These are phyloP conservation scores for Nannochloropsis limnetica DNA, from an alignment of 352 stramenopile species.

Conservation along the genomic window DNA sequence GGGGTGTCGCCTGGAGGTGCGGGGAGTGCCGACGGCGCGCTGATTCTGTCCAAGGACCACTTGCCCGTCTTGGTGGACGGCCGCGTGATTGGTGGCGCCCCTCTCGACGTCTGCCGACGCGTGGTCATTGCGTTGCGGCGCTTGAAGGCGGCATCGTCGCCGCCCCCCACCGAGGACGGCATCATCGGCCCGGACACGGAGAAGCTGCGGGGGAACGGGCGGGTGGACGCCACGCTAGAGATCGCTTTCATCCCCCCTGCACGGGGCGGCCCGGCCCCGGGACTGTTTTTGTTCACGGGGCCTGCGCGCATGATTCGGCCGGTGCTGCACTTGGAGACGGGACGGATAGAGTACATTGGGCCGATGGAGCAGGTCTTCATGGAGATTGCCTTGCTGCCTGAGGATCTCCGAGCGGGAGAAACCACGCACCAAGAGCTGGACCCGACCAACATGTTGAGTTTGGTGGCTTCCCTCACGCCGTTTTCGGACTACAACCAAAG, in stretches of 20 bases:
- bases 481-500: conserved; percentile 99
- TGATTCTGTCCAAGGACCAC: conserved; percentile 74
- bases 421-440: conserved; percentile 98
- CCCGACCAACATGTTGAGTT: conserved; percentile 97
- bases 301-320: conserved; percentile 80
- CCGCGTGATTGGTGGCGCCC: conserved; percentile 76
- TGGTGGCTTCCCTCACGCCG: conserved; percentile 95
- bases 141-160: neutral
- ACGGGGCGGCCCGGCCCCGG: conserved; percentile 78
- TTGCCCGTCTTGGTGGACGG: conserved; percentile 92
- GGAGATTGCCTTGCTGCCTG: conserved; percentile 89
- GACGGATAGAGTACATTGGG: conserved; percentile 89
- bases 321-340: conserved; percentile 75
- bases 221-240: conserved; percentile 62
- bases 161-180: neutral
- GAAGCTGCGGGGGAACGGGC: conserved; percentile 58
- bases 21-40: conserved; percentile 58
- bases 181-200: neutral
- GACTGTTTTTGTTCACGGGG: conserved; percentile 92
- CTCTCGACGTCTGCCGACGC: conserved; percentile 22
- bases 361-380: conserved; percentile 95
- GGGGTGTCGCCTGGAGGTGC: conserved; percentile 58
- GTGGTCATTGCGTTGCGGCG: neutral
- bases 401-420: conserved; percentile 81
- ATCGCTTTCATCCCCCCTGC: conserved; percentile 60